Evolutionary conservation across 2,329 filamentous ascomycete genomes (phyloP).

Genomic region (Teratosphaeriaceae sp.): DNA sequence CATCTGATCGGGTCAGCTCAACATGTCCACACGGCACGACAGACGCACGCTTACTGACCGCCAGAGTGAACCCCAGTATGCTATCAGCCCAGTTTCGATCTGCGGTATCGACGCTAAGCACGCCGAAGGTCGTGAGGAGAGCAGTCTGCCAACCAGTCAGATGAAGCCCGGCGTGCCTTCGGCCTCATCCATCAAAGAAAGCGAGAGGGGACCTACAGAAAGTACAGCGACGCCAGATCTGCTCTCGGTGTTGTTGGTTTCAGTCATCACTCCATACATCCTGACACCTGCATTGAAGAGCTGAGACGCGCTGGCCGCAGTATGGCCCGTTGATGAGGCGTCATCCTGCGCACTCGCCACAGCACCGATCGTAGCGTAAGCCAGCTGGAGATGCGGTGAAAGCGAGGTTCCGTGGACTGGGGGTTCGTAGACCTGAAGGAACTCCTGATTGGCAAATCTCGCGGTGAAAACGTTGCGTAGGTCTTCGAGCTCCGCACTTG

Average conservation of each 20-base stretch:
- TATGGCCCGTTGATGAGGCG: not conserved
- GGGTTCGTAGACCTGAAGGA: not conserved
- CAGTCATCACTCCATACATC: not conserved
- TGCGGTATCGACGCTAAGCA: not conserved
- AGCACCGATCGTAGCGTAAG: not conserved
- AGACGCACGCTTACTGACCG: not conserved
- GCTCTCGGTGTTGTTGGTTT: not conserved
- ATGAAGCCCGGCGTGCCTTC: too few species aligned
- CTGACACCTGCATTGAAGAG: not conserved
- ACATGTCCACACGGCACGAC: too few species aligned
- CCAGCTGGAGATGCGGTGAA: not conserved
- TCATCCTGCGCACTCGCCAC: not conserved
- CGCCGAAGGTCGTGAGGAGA: not conserved
- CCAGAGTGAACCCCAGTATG: not conserved
- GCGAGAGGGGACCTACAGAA: not conserved
- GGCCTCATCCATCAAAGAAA: too few species aligned
- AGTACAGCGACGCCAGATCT: not conserved
- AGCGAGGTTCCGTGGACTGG: not conserved
- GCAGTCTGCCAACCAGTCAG: too few species aligned
- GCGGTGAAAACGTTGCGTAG: not conserved
- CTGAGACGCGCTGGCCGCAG: not conserved
- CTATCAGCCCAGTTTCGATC: not conserved
- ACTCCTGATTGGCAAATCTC: not conserved
- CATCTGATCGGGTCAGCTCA: not conserved
- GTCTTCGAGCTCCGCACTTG: not conserved